A percentile compares a stretch with the other conserved stretches of the same genome.
phyloP scores from a whole-genome alignment of 2,329 filamentous ascomycete species.

The Plectosphaerella sp. region DNA sequence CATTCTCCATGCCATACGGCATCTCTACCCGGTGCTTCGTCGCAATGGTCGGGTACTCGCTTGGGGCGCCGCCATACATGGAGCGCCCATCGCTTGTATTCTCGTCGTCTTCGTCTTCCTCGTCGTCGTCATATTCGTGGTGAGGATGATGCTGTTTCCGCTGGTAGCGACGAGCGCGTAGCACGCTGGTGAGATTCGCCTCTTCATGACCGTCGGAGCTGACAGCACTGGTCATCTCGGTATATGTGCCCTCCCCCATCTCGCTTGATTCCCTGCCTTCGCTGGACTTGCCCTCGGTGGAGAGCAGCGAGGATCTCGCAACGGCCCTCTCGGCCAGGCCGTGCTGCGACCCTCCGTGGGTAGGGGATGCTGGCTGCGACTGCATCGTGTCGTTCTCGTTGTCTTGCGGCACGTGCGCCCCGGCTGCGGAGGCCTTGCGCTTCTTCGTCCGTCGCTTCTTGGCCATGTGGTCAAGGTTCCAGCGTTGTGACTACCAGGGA shows the following conservation, averaged over 20 bases:
- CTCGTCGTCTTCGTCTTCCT: conserved; percentile 20
- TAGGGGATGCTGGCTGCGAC: background rate
- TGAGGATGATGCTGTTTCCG: too few species aligned
- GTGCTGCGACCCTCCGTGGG: background rate
- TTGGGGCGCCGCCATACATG: conserved; percentile 29
- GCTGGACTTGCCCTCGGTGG: conserved; percentile 28
- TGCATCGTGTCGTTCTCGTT: background rate
- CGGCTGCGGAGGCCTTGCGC: conserved; percentile 10
- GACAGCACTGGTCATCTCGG: conserved; percentile 32
- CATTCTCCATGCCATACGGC: conserved; percentile 25
- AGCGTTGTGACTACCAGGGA: conserved; percentile 2
- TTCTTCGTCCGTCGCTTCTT: conserved; percentile 24
- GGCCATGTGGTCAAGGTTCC: conserved; percentile 22
- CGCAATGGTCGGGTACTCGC: conserved; percentile 31
- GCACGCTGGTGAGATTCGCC: conserved; percentile 12
- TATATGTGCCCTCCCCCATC: conserved; percentile 22
- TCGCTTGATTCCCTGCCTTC: conserved; percentile 25
- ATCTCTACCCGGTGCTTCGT: conserved; percentile 28
- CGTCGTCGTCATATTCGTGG: conserved; percentile 13
- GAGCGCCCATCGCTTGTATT: conserved; percentile 34
- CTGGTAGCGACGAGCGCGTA: conserved; percentile 3
- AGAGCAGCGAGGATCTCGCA: conserved; percentile 15
- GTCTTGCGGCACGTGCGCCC: background rate
- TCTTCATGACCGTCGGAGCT: conserved; percentile 20
- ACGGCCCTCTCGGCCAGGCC: conserved; percentile 6